These are phyloP conservation scores for Dendrothele bispora DNA, from an alignment of 768 basidiomycete species.

Conservation along the genomic window DNA sequence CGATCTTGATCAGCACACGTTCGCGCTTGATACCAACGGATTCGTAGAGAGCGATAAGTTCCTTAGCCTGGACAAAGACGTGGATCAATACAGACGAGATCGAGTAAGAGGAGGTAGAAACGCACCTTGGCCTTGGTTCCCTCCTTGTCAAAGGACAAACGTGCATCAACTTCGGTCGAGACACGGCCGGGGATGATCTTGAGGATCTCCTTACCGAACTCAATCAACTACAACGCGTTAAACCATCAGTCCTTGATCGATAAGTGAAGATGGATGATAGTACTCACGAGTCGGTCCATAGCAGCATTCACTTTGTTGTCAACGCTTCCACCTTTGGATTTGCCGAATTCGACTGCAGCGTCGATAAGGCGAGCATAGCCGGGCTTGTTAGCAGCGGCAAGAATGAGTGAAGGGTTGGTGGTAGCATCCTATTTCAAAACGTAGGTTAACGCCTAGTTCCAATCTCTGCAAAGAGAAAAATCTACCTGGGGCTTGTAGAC, in stretches of 20 bases:
- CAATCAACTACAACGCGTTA: constrained; percentile 78
- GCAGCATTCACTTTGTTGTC: constrained; percentile 79
- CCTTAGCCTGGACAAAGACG: constrained; percentile 52
- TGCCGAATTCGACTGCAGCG: constrained; percentile 69
- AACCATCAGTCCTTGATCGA: too few species aligned
- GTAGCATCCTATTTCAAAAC: constrained; percentile 76
- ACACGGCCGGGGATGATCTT: constrained; percentile 96
- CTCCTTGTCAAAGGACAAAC: constrained; percentile 94
- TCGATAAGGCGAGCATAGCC: constrained; percentile 84
- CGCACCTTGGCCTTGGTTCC: constrained; percentile 83
- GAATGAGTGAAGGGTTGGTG: constrained; percentile 94
- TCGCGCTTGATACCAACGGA: constrained; percentile 93
- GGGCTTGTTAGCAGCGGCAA: constrained; percentile 89
- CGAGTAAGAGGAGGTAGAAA: not conserved
- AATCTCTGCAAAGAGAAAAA: constrained; percentile 5
- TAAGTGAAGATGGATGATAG: too few species aligned
- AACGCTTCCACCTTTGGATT: constrained; percentile 75
- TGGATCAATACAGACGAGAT: constrained; percentile 4
- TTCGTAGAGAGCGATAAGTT: constrained; percentile 92
- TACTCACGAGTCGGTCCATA: constrained; percentile 84
- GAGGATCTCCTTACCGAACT: constrained; percentile 96
- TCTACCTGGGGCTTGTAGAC: constrained; percentile 90
- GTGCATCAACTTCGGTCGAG: constrained; percentile 98
- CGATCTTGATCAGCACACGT: constrained; percentile 98
- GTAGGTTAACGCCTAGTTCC: constrained; percentile 2